Conservation (phyloP, 192 early-diverging fungal genomes). For the Entomortierella chlamydospora region DNA sequence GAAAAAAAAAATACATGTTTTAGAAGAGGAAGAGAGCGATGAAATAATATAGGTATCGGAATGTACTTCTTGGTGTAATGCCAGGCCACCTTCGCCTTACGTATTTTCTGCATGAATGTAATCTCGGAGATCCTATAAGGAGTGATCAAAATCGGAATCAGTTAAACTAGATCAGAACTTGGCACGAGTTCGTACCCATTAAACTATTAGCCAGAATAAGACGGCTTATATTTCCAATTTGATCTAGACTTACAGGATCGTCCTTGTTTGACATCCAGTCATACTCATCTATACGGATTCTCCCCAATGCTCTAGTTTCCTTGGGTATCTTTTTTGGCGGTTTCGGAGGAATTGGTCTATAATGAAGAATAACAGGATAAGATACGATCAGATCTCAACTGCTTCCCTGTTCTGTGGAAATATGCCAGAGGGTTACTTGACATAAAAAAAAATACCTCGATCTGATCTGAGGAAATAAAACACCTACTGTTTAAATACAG, state of each 20-base stretch:
- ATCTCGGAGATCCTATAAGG: constrained; percentile 54
- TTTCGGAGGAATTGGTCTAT: constrained; percentile 46
- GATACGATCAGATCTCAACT: background rate
- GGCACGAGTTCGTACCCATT: no score
- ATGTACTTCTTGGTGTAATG: no score
- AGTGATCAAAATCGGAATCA: no score
- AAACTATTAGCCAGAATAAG: no score
- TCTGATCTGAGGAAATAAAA: constrained; percentile 3
- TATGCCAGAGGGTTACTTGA: no score
- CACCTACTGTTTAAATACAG: constrained; percentile 47
- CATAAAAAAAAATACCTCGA: no score
- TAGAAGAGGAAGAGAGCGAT: constrained; percentile 19
- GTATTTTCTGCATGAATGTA: constrained; percentile 66
- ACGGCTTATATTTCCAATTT: background rate
- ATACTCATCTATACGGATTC: constrained; percentile 59
- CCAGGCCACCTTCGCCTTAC: no score
- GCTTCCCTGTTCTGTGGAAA: no score
- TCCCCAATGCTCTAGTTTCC: constrained; percentile 48
- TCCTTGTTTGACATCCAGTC: constrained; percentile 65
- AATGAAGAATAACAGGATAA: background rate
- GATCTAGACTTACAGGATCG: constrained; percentile 50
- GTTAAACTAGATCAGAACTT: no score
- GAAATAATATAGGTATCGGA: no score
- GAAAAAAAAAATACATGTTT: constrained; percentile 12
- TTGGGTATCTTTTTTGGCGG: constrained; percentile 56